Conservation (phyloP, 371 early-diverging fungal genomes). For the Blakeslea trispora region DNA sequence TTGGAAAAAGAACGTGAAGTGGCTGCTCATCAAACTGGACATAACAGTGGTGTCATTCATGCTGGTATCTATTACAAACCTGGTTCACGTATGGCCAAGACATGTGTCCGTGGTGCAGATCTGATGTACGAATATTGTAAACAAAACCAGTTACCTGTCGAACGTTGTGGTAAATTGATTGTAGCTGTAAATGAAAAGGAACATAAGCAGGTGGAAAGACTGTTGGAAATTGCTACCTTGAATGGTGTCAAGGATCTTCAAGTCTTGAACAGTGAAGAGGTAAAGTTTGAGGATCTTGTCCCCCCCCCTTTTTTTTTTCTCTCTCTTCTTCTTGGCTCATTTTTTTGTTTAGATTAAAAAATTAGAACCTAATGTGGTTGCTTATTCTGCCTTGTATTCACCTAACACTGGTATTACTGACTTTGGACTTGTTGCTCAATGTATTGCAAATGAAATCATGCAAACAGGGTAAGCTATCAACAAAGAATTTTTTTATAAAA, state of each 20-base stretch:
- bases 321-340: neutral
- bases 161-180: slow-evolving; percentile 51
- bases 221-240: slow-evolving; percentile 42
- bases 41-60: slow-evolving; percentile 54
- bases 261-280: slow-evolving; percentile 40
- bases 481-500: neutral
- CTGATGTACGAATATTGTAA: slow-evolving; percentile 54
- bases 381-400: slow-evolving; percentile 47
- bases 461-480: slow-evolving; percentile 36
- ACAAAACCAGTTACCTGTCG: slow-evolving; percentile 44
- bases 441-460: slow-evolving; percentile 41
- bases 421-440: slow-evolving; percentile 42
- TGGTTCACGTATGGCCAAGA: slow-evolving; percentile 51
- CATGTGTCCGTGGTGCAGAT: slow-evolving; percentile 49
- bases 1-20: slow-evolving; percentile 55
- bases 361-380: slow-evolving; percentile 48
- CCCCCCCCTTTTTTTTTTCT: neutral
- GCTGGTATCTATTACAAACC: slow-evolving; percentile 49
- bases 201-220: slow-evolving; percentile 42
- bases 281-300: no score
- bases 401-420: slow-evolving; percentile 52
- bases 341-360: slow-evolving; percentile 30
- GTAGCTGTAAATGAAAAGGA: slow-evolving; percentile 44
- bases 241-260: slow-evolving; percentile 51
- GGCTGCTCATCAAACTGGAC: slow-evolving; percentile 54